Evolutionary conservation across 306 rosid species (phyloP), one percentile per base, ranked within the genome.

Genomic region (Castanopsis chinensis): DNA sequence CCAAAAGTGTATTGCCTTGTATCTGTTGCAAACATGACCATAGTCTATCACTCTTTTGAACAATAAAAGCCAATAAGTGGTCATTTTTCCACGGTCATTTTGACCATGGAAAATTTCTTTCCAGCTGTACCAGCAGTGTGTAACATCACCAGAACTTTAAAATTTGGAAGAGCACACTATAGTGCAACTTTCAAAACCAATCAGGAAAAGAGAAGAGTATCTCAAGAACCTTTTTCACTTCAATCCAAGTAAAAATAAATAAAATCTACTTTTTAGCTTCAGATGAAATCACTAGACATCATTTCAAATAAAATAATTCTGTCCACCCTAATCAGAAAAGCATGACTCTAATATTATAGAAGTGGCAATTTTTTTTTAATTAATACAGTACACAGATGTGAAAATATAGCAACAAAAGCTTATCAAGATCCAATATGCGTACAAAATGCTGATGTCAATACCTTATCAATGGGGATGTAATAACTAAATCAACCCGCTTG

Each of bases 401-500:
- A 28, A 17, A 30, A 64, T n/a, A 64, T 64, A 64, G 32, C n/a
- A 64, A 30, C 41, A 18, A 64, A 28, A 11, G 37, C 15, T 3
- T 32, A 35, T 30, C 65, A n/a, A 53, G 52, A 27, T 52, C n/a
- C 73, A n/a, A 53, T 32, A 27, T 21, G 51, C 3, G 35, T 19
- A 56, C 33, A 61, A 6, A 18, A 43, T 45, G 37, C 4, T 12
- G 20, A 60, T 27, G 32, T 33, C 23, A 63, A 73, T 80, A 87
- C 90, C 90, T 87, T 73, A 79, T 37, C 82, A 87, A 79, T 68
- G 90, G 90, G 59, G 90, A 87, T 33, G 83, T 71, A 45, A 87
- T 69, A 30, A 87, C 90, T 67, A 87, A 79, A 37, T 87, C 90
- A 69, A 87, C 84, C 84, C 72, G 84, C 86, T 60, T 87, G 80